Conservation (phyloP, 345 rosid genomes). For the Camelina sativa region DNA sequence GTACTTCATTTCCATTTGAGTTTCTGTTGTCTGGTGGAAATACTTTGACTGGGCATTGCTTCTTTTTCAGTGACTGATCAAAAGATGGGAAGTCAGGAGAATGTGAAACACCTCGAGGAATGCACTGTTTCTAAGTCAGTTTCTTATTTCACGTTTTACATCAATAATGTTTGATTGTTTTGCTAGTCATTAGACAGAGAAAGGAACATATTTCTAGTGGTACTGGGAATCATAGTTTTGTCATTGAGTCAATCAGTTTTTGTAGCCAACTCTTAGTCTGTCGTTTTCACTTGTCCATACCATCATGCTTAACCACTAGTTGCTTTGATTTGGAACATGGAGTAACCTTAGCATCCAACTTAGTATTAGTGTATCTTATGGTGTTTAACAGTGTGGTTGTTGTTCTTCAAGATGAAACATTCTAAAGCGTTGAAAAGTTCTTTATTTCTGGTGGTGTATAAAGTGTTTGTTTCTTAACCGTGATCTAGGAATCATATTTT, state of each 20-base stretch:
- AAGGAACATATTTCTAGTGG: neutral
- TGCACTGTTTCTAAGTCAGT: conserved; percentile 79
- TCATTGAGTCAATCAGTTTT: neutral
- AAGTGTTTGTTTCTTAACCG: neutral
- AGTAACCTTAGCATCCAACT: conserved; percentile 3
- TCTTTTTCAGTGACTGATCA: conserved; percentile 22
- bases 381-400: neutral
- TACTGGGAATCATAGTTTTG: neutral
- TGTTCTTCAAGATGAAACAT: conserved; percentile 13
- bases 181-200: neutral
- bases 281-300: neutral
- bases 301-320: conserved; percentile 7
- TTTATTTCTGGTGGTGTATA: neutral
- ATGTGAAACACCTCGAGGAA: conserved; percentile 71
- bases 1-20: neutral
- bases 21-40: conserved; percentile 1
- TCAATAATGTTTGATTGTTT: neutral
- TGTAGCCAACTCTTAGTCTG: neutral
- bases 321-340: neutral
- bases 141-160: conserved; percentile 12
- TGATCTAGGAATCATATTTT: neutral
- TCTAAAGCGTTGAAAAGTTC: neutral
- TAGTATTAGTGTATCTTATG: neutral
- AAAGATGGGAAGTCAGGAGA: conserved; percentile 58
- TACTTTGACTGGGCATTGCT: neutral